phyloP scores from a whole-genome alignment of 768 basidiomycete species.

The Termitomyces sp. region DNA sequence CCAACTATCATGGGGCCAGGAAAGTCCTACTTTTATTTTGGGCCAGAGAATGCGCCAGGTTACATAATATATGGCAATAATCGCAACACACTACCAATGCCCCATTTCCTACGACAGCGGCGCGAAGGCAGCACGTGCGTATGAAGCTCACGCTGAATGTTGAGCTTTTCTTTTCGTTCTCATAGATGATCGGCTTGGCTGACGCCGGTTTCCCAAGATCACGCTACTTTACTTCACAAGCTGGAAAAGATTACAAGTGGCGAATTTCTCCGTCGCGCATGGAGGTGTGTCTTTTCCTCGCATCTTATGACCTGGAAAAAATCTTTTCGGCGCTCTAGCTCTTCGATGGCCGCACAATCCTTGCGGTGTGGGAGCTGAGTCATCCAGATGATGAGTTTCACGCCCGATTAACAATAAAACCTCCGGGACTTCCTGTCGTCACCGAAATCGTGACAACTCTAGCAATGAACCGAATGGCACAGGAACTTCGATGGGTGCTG shows the following conservation, averaged over 20 bases:
- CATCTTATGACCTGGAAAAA: not conserved
- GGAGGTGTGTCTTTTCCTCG: slow-evolving; percentile 46
- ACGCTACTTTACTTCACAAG: slow-evolving; percentile 68
- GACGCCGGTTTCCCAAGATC: slow-evolving; percentile 37
- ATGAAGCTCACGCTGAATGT: not conserved
- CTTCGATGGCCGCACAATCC: slow-evolving; percentile 49
- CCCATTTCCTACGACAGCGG: slow-evolving; percentile 48
- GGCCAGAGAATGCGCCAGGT: slow-evolving; percentile 55
- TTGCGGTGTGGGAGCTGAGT: slow-evolving; percentile 67
- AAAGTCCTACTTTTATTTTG: slow-evolving; percentile 71
- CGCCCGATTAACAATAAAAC: slow-evolving; percentile 55
- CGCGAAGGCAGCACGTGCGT: slow-evolving; percentile 59
- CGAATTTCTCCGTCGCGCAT: slow-evolving; percentile 52
- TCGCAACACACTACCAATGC: slow-evolving; percentile 49
- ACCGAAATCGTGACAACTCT: slow-evolving; percentile 79
- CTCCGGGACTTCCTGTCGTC: slow-evolving; percentile 52
- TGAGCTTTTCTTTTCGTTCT: slow-evolving; percentile 1
- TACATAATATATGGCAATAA: slow-evolving; percentile 68
- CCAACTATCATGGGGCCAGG: slow-evolving; percentile 76
- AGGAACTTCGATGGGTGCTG: slow-evolving; percentile 47
- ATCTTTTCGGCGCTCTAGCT: slow-evolving; percentile 36
- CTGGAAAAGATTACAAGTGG: slow-evolving; percentile 74
- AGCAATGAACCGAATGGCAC: slow-evolving; percentile 66
- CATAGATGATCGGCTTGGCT: not conserved
- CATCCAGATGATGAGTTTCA: slow-evolving; percentile 49